These are phyloP conservation scores for Parastagonospora nodorum DNA, from an alignment of 2,329 filamentous ascomycete species.

Conservation along the genomic window DNA sequence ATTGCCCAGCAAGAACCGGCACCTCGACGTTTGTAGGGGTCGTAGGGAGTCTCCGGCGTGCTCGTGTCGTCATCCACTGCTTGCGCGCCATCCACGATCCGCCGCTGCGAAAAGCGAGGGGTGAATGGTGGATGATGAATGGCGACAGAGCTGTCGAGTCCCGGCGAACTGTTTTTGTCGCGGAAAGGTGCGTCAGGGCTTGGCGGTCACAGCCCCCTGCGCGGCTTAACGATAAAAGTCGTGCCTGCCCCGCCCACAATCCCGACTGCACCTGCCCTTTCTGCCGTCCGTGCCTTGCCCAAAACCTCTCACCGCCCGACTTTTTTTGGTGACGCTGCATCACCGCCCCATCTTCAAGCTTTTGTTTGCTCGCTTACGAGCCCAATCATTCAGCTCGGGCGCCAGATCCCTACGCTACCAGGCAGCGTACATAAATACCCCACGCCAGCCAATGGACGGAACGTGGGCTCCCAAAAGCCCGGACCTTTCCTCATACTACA, in stretches of 20 bases:
- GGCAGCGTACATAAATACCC: conserved; percentile 13
- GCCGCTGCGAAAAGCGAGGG: background rate
- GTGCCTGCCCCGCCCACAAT: conserved; percentile 14
- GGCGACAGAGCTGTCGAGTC: conserved; percentile 5
- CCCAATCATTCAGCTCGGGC: conserved; percentile 14
- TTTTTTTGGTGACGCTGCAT: conserved; percentile 3
- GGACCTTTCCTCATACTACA: conserved; percentile 56
- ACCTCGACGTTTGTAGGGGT: conserved; percentile 14
- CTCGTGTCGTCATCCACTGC: conserved; percentile 45
- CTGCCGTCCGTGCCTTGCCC: conserved; percentile 2
- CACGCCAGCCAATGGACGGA: conserved; percentile 33
- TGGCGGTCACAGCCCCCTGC: conserved; percentile 10
- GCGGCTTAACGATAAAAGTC: conserved; percentile 14
- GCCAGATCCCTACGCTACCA: background rate
- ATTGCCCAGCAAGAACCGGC: conserved; percentile 12
- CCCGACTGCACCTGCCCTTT: conserved; percentile 4
- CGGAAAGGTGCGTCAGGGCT: conserved; percentile 4
- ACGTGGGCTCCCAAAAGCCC: conserved; percentile 50
- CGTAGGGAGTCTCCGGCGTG: conserved; percentile 33
- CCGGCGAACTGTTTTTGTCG: conserved; percentile 4
- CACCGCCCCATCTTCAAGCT: conserved; percentile 10
- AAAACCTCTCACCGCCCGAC: conserved; percentile 3
- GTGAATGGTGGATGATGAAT: conserved; percentile 16
- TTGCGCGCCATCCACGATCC: conserved; percentile 12
- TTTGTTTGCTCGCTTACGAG: conserved; percentile 18